Evolutionary conservation across 108 stramenopile species (phyloP).

Genomic region (Chaetoceros tenuissimus): DNA sequence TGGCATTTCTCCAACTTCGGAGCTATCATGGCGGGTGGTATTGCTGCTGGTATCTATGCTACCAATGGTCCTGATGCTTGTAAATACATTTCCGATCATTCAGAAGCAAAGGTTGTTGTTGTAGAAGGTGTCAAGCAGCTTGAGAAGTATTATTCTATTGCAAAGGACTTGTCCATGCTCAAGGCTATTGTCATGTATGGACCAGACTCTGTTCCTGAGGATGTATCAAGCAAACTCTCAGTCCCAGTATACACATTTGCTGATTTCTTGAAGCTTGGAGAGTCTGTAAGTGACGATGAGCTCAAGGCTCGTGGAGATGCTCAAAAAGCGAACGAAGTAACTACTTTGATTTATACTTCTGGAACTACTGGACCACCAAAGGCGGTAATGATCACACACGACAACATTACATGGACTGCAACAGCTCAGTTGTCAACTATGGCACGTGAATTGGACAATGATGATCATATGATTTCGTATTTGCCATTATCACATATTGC

Average conservation of each 20-base stretch:
- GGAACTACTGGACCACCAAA: constrained; percentile 79
- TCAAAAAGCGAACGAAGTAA: constrained; percentile 5
- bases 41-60: constrained; percentile 62
- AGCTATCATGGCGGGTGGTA: constrained; percentile 55
- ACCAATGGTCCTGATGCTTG: constrained; percentile 55
- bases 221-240: constrained; percentile 5
- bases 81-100: constrained; percentile 63
- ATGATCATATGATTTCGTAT: constrained; percentile 32
- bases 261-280: constrained; percentile 24
- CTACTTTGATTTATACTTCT: constrained; percentile 68
- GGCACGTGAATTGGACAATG: constrained; percentile 2
- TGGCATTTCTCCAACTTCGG: constrained; percentile 56
- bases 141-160: constrained; percentile 42
- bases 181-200: constrained; percentile 65
- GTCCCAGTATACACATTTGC: constrained; percentile 17
- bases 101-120: constrained; percentile 51
- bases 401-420: constrained; percentile 58
- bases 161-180: constrained; percentile 23
- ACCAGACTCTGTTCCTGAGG: constrained; percentile 10
- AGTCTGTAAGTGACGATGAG: not conserved
- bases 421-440: constrained; percentile 6
- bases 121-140: constrained; percentile 48
- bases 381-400: constrained; percentile 80
- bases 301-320: constrained; percentile 16
- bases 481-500: constrained; percentile 54